Conservation (phyloP, 2,329 filamentous ascomycete species). For the Macrophomina tecta region DNA sequence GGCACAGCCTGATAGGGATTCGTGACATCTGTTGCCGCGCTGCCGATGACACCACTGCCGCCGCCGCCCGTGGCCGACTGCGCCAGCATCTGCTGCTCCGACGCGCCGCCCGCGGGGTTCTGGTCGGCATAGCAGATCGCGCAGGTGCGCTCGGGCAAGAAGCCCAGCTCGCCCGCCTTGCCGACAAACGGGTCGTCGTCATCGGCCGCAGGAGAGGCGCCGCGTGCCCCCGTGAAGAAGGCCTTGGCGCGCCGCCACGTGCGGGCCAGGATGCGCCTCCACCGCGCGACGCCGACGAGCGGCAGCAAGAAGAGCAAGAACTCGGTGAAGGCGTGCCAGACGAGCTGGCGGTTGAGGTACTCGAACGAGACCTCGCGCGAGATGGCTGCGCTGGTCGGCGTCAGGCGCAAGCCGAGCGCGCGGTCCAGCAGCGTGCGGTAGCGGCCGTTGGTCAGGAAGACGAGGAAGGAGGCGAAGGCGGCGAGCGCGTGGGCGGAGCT, state of each 20-base stretch:
- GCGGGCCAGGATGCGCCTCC: conserved; percentile 86
- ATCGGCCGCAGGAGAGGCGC: background rate
- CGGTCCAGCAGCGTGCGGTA: conserved; percentile 92
- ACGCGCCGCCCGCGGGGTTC: conserved; percentile 69
- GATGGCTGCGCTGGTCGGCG: conserved; percentile 77
- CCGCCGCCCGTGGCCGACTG: conserved; percentile 58
- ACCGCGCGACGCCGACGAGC: conserved; percentile 90
- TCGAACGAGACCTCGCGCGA: conserved; percentile 95
- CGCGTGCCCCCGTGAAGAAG: conserved; percentile 56
- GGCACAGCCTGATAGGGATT: conserved; percentile 93
- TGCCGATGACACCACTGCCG: conserved; percentile 74
- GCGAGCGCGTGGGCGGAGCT: conserved; percentile 80
- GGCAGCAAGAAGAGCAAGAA: conserved; percentile 98
- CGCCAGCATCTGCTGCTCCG: conserved; percentile 78
- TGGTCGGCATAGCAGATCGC: conserved; percentile 97
- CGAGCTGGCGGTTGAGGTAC: conserved; percentile 94
- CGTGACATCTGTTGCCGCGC: conserved; percentile 89
- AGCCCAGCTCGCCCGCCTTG: conserved; percentile 76
- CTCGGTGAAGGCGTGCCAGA: conserved; percentile 99
- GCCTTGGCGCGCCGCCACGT: conserved; percentile 83
- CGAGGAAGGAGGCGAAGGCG: conserved; percentile 82
- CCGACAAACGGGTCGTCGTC: conserved; percentile 51
- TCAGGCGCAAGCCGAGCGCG: conserved; percentile 80
- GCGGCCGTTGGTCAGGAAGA: conserved; percentile 88
- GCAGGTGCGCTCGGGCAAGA: conserved; percentile 91